Percentiles rank a stretch among this genome's conserved stretches.
Conservation (phyloP, 345 rosid genomes). For the Populus deltoides region DNA sequence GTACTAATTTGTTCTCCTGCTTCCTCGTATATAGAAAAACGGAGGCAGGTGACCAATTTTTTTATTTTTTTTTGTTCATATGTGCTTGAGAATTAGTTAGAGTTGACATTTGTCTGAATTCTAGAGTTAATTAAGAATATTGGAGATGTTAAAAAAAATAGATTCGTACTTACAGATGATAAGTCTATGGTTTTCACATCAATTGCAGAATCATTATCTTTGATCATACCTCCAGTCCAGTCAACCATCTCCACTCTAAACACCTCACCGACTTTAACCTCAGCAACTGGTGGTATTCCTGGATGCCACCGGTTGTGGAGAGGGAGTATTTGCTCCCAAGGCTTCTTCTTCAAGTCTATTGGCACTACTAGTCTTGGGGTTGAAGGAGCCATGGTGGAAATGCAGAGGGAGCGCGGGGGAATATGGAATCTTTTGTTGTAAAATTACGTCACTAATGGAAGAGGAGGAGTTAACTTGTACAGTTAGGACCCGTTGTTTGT, state of each 20-base stretch:
- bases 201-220: slow-evolving; percentile 55
- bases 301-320: slow-evolving; percentile 89
- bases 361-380: slow-evolving; percentile 54
- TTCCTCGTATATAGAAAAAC: neutral
- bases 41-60: too few species aligned
- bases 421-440: neutral
- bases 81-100: neutral
- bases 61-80: too few species aligned
- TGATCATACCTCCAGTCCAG: slow-evolving; percentile 61
- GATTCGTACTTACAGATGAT: slow-evolving; percentile 46
- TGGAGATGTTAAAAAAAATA: too few species aligned
- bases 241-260: slow-evolving; percentile 69
- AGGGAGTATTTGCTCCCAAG: slow-evolving; percentile 59
- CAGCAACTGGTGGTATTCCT: slow-evolving; percentile 49
- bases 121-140: too few species aligned
- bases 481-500: neutral
- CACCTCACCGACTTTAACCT: slow-evolving; percentile 47
- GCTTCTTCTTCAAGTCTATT: slow-evolving; percentile 64
- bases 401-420: neutral
- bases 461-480: slow-evolving; percentile 3
- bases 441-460: neutral
- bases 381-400: slow-evolving; percentile 49
- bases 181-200: slow-evolving; percentile 53
- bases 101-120: neutral
- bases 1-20: neutral